Evolutionary conservation across 164 flowering plant genomes (phyloP).

Genomic region (Sedum album): DNA sequence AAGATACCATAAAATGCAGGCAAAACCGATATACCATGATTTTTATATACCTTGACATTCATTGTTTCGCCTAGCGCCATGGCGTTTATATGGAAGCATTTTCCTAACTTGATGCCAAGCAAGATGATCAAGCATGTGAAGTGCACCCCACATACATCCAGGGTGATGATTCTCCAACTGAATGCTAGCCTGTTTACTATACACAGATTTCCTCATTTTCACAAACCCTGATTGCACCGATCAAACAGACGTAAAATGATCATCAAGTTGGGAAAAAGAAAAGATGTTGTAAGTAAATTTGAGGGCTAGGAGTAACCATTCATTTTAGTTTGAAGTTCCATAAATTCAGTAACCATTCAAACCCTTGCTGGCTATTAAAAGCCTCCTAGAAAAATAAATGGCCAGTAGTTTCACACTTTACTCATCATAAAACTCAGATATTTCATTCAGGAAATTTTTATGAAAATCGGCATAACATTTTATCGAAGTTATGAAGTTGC

Average conservation of each 20-base stretch:
- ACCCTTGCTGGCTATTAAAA: neutral
- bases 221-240: neutral
- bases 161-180: slow-evolving; percentile 14
- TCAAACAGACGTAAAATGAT: neutral
- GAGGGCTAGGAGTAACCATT: neutral
- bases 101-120: slow-evolving; percentile 35
- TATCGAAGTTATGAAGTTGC: neutral
- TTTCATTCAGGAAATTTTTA: too few relatives aligned
- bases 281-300: neutral
- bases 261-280: neutral
- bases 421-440: too few relatives aligned
- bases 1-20: too few relatives aligned
- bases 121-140: slow-evolving; percentile 27
- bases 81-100: slow-evolving; percentile 26
- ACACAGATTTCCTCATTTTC: slow-evolving; percentile 25
- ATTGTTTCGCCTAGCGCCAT: slow-evolving; percentile 16
- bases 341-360: neutral
- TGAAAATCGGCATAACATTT: too few relatives aligned
- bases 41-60: neutral
- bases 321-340: neutral
- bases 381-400: neutral
- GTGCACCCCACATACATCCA: slow-evolving; percentile 26
- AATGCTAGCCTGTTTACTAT: slow-evolving; percentile 7
- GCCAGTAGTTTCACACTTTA: neutral
- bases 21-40: too few relatives aligned